These are phyloP conservation scores for Hericium erinaceus DNA, from an alignment of 768 basidiomycete genomes.

Conservation along the genomic window DNA sequence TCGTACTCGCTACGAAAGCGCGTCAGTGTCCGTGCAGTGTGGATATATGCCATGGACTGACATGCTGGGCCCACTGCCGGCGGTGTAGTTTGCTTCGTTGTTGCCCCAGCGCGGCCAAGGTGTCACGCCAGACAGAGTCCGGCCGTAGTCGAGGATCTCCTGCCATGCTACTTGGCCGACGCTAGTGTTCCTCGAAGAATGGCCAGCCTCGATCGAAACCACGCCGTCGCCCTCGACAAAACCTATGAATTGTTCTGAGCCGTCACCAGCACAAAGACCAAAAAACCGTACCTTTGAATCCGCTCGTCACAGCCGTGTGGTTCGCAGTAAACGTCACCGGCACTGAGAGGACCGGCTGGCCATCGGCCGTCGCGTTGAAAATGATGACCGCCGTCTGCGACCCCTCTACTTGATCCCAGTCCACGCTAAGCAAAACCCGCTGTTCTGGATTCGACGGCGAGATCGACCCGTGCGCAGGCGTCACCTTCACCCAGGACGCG, in stretches of 20 bases:
- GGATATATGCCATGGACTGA: slow-evolving; percentile 19
- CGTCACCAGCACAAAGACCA: no score
- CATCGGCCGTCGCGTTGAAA: slow-evolving; percentile 36
- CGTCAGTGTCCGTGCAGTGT: background rate
- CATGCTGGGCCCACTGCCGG: slow-evolving; percentile 53
- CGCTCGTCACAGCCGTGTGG: slow-evolving; percentile 26
- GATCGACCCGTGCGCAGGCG: slow-evolving; percentile 38
- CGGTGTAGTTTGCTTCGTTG: slow-evolving; percentile 45
- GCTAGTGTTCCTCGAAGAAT: slow-evolving; percentile 36
- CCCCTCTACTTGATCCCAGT: slow-evolving; percentile 41
- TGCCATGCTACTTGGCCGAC: slow-evolving; percentile 48
- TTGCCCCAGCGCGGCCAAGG: slow-evolving; percentile 43
- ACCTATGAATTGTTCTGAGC: slow-evolving; percentile 20
- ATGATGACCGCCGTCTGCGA: slow-evolving; percentile 32
- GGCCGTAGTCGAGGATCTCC: slow-evolving; percentile 50
- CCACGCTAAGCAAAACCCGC: slow-evolving; percentile 46
- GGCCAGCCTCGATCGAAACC: slow-evolving; percentile 59
- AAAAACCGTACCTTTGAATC: slow-evolving; percentile 36
- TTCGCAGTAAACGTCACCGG: slow-evolving; percentile 23
- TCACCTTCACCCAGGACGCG: slow-evolving; percentile 44
- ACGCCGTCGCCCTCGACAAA: slow-evolving; percentile 57
- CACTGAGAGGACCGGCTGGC: slow-evolving; percentile 26
- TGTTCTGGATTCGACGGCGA: slow-evolving; percentile 37
- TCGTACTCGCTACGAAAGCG: slow-evolving; percentile 44
- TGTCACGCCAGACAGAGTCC: slow-evolving; percentile 50